These are phyloP conservation scores for Phoenix dactylifera DNA, from an alignment of 176 grass and related monocot genomes.

Conservation along the genomic window DNA sequence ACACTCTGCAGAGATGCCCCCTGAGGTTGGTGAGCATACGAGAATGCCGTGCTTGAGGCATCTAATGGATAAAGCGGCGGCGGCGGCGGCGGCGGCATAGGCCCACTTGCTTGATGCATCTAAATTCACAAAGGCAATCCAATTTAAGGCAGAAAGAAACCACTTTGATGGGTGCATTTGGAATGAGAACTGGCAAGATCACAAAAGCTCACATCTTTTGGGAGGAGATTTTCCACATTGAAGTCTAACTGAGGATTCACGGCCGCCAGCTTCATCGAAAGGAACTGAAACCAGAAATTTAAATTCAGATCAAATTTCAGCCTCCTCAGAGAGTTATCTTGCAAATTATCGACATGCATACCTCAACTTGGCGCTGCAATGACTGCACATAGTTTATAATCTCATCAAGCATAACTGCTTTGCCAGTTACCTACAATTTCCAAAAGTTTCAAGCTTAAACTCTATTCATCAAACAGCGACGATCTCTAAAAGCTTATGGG, in stretches of 20 bases:
- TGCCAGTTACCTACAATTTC: constrained; percentile 45
- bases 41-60: not conserved
- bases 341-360: constrained; percentile 2
- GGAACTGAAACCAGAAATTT: constrained; percentile 29
- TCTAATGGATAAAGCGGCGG: not conserved
- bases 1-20: constrained; percentile 4
- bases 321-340: too few species aligned
- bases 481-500: not conserved
- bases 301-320: not conserved
- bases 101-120: constrained; percentile 4
- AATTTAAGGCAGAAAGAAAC: not conserved
- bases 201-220: constrained; percentile 30
- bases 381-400: constrained; percentile 81
- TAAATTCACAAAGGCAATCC: not conserved
- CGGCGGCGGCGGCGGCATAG: not conserved
- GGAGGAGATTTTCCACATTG: constrained; percentile 3
- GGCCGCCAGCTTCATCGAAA: constrained; percentile 62
- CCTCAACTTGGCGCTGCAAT: constrained; percentile 67
- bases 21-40: constrained; percentile 21
- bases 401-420: constrained; percentile 74
- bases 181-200: not conserved
- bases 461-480: too few species aligned
- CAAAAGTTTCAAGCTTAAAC: not conserved
- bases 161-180: not conserved
- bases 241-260: constrained; percentile 28